Evolutionary conservation across 305 asterid species (phyloP), one percentile per base, ranked within the genome.

Genomic region (Fraxinus velutina): DNA sequence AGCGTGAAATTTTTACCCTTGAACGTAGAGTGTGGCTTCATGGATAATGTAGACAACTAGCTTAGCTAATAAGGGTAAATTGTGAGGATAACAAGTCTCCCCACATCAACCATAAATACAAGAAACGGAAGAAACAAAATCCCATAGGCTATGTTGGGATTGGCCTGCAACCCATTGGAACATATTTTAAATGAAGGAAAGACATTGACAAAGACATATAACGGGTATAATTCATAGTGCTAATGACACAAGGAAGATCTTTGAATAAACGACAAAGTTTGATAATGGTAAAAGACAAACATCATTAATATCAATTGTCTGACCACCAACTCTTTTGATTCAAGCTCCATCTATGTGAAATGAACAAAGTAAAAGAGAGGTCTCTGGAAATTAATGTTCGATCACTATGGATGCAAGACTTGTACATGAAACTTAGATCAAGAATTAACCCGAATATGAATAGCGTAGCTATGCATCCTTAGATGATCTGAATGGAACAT

Each of bases 191-290:
- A 22, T 64, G 73, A 64, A 9, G 73, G 17, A 64, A 64, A 64
- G 73, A 24, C 73, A 64, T 64, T 82, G 89, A 88, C 50, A 86
- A 73, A 9, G 91, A 87, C 90, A 75, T 78, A 30, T 76, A 85
- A 82, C 72, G 85, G 86, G 82, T 76, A 75, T 47, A 64, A 24
- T 64, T 60, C 73, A 64, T 9, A 8, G n/a, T 64, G 73, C 73
- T 24, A 64, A 64, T 64, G 1, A 82, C 78, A 75, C 64, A 50
- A 75, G 77, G 37, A 55, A 55, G 83, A 79, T 80, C 77, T 77
- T 50, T 62, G 79, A 55, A 64, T 73, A 82, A 84, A 78, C 81
- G 88, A 89, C 89, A 87, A 90, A 78, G 33, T 79, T 81, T 64
- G 50, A 81, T 87, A 73, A 79, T 81, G 81, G 81, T 71, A 83